These are phyloP conservation scores for Gastrolobium villosum DNA, from an alignment of 306 rosid genomes.

Conservation along the genomic window DNA sequence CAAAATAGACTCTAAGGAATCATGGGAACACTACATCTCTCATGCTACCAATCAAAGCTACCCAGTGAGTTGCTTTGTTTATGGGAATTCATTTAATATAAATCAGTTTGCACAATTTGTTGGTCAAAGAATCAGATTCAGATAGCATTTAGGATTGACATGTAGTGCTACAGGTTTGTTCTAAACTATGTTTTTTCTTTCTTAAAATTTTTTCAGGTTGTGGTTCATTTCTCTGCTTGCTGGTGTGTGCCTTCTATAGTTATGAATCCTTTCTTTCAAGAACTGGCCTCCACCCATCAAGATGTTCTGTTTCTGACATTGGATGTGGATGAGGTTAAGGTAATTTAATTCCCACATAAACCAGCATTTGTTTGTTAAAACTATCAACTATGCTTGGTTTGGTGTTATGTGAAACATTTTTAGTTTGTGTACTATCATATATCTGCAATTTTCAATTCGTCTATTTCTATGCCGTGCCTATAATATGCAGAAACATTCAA, in stretches of 20 bases:
- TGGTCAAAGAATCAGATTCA: conserved; percentile 25
- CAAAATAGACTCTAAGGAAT: conserved; percentile 54
- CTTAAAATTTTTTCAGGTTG: conserved; percentile 49
- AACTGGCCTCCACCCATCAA: conserved; percentile 52
- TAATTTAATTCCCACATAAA: conserved; percentile 39
- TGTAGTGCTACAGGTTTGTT: neutral
- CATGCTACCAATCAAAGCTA: conserved; percentile 48
- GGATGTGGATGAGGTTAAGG: conserved; percentile 70
- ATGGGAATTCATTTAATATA: neutral
- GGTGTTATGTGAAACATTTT: neutral
- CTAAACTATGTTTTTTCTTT: neutral
- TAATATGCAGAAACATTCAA: conserved; percentile 12
- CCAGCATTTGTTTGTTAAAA: conserved; percentile 3
- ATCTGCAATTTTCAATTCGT: conserved; percentile 15
- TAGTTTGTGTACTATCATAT: neutral
- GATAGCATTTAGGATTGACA: neutral
- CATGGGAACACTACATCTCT: conserved; percentile 58
- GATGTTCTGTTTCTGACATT: conserved; percentile 51
- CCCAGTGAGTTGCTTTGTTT: conserved; percentile 55
- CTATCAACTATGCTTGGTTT: conserved; percentile 10
- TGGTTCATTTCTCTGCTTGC: conserved; percentile 62
- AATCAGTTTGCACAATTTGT: neutral
- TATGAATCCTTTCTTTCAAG: conserved; percentile 60
- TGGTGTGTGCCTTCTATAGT: conserved; percentile 63
- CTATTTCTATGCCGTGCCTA: neutral